phyloP scores from a whole-genome alignment of 1,139 yeast species.

The Pichia sp. region DNA sequence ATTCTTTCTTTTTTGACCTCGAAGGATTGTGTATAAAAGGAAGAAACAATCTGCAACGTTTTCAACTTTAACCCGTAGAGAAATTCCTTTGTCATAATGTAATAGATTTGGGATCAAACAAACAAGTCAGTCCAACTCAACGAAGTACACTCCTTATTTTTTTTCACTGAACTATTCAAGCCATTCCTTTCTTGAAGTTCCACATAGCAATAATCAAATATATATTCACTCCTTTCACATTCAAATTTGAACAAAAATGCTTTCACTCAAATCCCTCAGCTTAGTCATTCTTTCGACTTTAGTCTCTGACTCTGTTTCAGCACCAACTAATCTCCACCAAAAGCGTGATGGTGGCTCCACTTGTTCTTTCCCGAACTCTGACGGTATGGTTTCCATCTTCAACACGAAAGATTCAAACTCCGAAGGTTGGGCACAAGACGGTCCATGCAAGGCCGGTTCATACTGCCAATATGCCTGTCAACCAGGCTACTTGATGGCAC shows the following conservation, averaged over 20 bases:
- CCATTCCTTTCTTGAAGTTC: background rate
- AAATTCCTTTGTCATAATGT: background rate
- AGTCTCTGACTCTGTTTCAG: constrained; percentile 15
- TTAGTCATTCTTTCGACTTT: constrained; percentile 16
- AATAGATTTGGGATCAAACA: background rate
- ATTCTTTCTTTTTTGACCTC: background rate
- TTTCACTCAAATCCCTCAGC: constrained; percentile 18
- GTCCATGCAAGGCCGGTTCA: constrained; percentile 63
- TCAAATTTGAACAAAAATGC: constrained; percentile 18
- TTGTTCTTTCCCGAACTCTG: constrained; percentile 63
- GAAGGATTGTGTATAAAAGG: background rate
- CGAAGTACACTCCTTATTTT: background rate
- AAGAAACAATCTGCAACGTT: background rate
- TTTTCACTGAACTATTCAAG: background rate
- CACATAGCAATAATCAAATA: background rate
- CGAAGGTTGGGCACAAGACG: constrained; percentile 89
- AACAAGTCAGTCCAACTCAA: constrained; percentile 1
- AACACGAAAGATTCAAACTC: constrained; percentile 48
- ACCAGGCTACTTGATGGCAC: constrained; percentile 77
- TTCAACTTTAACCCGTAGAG: background rate
- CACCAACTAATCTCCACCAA: constrained; percentile 23
- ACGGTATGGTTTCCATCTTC: constrained; percentile 60
- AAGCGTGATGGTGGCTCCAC: constrained; percentile 34
- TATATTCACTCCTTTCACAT: constrained; percentile 2
- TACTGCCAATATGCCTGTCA: constrained; percentile 90